These are phyloP conservation scores for Nymphaea colorata DNA, from an alignment of 164 flowering plant genomes.

Conservation along the genomic window DNA sequence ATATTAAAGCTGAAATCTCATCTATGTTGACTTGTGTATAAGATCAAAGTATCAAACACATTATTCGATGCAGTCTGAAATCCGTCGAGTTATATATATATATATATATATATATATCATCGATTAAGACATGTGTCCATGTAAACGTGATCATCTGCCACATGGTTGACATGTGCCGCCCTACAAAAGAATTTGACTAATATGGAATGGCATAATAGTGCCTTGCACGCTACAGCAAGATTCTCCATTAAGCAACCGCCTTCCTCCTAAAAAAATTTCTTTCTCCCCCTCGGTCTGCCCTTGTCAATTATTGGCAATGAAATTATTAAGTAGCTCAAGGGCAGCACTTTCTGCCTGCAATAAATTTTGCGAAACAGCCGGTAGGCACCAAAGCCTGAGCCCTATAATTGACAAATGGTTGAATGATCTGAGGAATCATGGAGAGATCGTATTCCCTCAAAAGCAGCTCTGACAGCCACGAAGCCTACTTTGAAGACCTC, in stretches of 20 bases:
- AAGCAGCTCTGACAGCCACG: not conserved
- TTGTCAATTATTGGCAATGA: not conserved
- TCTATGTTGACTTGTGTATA: too few species aligned
- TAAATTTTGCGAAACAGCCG: too few species aligned
- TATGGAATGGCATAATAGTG: not conserved
- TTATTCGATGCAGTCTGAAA: too few species aligned
- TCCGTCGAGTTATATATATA: too few species aligned
- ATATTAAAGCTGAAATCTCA: too few species aligned
- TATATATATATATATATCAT: too few species aligned
- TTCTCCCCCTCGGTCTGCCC: not conserved
- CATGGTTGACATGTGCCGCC: not conserved
- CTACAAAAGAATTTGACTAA: not conserved
- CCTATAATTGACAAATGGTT: not conserved
- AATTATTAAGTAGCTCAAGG: not conserved
- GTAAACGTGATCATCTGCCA: not conserved
- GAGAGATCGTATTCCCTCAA: not conserved
- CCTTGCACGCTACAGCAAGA: not conserved
- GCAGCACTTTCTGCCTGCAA: not conserved
- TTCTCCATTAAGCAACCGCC: not conserved
- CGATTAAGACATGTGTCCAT: not conserved
- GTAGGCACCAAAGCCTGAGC: not conserved
- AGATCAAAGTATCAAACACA: too few species aligned
- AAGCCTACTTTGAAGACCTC: not conserved
- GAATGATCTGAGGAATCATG: not conserved
- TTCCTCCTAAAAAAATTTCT: not conserved